These are phyloP conservation scores for Phyllosticta capitalensis DNA, from an alignment of 2,329 filamentous ascomycete genomes.

Conservation along the genomic window DNA sequence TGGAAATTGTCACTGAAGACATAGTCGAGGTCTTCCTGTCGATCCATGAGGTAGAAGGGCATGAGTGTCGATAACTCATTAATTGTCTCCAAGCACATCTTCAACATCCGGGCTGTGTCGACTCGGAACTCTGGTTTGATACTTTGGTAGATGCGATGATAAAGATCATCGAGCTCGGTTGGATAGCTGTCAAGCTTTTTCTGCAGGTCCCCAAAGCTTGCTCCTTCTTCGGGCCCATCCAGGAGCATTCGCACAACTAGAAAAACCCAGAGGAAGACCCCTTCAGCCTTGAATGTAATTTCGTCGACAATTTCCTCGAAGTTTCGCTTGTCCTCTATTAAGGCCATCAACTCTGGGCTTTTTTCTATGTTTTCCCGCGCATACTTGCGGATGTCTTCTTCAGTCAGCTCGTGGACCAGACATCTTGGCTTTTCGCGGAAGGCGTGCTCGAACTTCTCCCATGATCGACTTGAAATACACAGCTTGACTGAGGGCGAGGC, in stretches of 20 bases:
- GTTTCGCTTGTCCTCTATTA: background rate
- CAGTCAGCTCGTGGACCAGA: constrained; percentile 12
- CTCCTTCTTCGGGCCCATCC: background rate
- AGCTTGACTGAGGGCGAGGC: constrained; percentile 6
- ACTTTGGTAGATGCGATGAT: background rate
- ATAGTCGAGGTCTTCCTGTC: background rate
- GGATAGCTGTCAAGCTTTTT: background rate
- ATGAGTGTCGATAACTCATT: too few relatives aligned
- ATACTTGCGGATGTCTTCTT: constrained; percentile 12
- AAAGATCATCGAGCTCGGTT: background rate
- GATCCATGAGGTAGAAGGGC: background rate
- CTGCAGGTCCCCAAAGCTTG: background rate
- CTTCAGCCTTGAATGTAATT: background rate
- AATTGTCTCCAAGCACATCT: background rate
- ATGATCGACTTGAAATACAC: constrained; percentile 14
- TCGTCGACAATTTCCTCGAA: constrained; percentile 1
- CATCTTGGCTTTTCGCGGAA: constrained; percentile 6
- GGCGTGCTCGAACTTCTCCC: constrained; percentile 12
- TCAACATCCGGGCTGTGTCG: background rate
- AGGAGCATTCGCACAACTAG: constrained; percentile 3
- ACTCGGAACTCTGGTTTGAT: background rate
- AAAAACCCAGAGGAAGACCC: constrained; percentile 10
- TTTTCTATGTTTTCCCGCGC: constrained; percentile 2
- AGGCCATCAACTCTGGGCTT: background rate
- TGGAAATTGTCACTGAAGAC: background rate